Percentiles rank a stretch among this genome's conserved stretches.
Evolutionary conservation across 2,329 filamentous ascomycete genomes (phyloP).

Genomic region (Sclerotinia subarctica): DNA sequence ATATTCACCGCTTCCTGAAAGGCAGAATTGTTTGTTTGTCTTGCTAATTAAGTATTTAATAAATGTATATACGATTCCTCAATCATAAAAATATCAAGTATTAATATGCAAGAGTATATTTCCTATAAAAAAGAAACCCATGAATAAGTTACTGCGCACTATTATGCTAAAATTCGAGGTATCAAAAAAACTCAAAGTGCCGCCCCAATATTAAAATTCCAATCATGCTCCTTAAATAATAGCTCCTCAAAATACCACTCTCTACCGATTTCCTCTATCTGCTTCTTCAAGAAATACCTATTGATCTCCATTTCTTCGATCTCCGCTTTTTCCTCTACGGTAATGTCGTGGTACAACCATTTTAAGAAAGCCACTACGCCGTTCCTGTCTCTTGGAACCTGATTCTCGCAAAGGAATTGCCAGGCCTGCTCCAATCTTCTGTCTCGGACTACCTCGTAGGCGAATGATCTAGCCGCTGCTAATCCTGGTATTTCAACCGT

Average conservation of each 20-base stretch:
- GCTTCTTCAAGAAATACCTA: not conserved
- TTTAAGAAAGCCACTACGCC: not conserved
- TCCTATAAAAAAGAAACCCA: not conserved
- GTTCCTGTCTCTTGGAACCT: not conserved
- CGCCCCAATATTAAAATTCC: not conserved
- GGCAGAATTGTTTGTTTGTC: not conserved
- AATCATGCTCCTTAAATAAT: not conserved
- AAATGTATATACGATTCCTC: not conserved
- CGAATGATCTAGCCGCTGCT: slow-evolving; percentile 24
- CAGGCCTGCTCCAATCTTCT: slow-evolving; percentile 27
- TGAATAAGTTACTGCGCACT: not conserved
- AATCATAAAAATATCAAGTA: not conserved
- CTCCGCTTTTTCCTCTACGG: not conserved
- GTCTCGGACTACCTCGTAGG: slow-evolving; percentile 21
- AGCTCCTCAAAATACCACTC: slow-evolving; percentile 13
- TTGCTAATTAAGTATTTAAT: no score
- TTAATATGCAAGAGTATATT: not conserved
- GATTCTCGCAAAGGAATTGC: slow-evolving; percentile 7
- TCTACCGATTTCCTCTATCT: not conserved
- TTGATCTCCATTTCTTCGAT: not conserved
- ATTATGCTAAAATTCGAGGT: not conserved
- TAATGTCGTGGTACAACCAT: slow-evolving; percentile 5
- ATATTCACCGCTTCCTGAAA: not conserved
- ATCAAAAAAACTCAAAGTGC: not conserved
- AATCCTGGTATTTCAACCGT: not conserved